phyloP scores from a whole-genome alignment of 208 protist species.

The Leishmania lainsoni region DNA sequence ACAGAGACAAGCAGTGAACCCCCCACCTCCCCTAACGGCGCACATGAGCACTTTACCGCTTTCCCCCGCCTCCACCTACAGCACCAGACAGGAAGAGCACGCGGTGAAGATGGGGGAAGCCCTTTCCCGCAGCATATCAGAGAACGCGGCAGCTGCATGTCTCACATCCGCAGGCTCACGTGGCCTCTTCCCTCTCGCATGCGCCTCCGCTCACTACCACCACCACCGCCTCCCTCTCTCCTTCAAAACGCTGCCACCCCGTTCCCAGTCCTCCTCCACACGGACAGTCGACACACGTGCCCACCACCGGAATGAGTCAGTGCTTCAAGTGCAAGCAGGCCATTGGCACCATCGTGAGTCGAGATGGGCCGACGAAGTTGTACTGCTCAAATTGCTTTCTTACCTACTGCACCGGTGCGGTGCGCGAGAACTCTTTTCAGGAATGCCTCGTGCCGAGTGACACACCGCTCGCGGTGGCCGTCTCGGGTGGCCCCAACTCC shows the following conservation, averaged over 20 bases:
- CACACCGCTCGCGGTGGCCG: conserved; percentile 68
- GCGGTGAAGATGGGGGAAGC: too few relatives aligned
- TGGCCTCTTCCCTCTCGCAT: neutral
- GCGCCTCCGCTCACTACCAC: neutral
- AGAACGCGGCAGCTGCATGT: neutral
- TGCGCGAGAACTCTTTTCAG: conserved; percentile 61
- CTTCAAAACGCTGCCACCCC: neutral
- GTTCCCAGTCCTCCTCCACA: neutral
- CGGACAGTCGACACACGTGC: neutral
- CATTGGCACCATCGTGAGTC: conserved; percentile 50
- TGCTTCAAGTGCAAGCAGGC: conserved; percentile 83
- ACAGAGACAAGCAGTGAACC: neutral
- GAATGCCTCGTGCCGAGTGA: conserved; percentile 63
- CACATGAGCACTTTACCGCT: neutral
- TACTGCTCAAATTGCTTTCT: conserved; percentile 83
- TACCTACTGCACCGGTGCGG: conserved; percentile 49
- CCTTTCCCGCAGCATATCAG: neutral
- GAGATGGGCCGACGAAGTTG: conserved; percentile 61
- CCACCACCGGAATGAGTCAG: conserved; percentile 8
- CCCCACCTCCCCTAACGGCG: neutral
- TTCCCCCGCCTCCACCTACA: neutral
- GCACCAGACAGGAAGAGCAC: neutral
- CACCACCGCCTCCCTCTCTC: too few relatives aligned
- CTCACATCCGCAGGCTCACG: neutral
- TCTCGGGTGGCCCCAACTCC: conserved; percentile 73